Evolutionary conservation across 2,329 filamentous ascomycete species (phyloP).

Genomic region (Colletotrichum karsti): DNA sequence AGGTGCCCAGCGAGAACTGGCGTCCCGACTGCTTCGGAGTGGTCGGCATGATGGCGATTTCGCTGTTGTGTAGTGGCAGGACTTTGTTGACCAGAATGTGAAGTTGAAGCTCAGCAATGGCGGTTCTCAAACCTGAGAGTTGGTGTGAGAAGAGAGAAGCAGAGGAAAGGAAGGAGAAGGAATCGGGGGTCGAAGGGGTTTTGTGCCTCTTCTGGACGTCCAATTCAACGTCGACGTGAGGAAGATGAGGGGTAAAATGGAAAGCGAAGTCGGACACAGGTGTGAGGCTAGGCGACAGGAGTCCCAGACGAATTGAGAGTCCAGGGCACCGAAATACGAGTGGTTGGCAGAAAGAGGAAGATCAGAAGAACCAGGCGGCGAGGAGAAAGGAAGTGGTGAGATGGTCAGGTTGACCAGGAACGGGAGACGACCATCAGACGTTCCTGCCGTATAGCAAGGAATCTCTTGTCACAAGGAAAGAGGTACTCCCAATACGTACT

Average conservation of each 20-base stretch:
- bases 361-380: too few relatives aligned
- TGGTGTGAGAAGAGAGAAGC: not conserved
- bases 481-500: too few relatives aligned
- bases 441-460: too few relatives aligned
- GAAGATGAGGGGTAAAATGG: not conserved
- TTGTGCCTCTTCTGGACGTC: not conserved
- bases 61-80: too few relatives aligned
- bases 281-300: too few relatives aligned
- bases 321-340: too few relatives aligned
- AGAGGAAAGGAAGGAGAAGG: not conserved
- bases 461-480: too few relatives aligned
- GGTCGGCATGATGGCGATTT: constrained; percentile 1
- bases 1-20: constrained; percentile 54
- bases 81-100: too few relatives aligned
- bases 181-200: not conserved
- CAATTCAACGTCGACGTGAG: not conserved
- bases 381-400: not conserved
- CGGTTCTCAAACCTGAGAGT: not conserved
- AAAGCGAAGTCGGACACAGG: not conserved
- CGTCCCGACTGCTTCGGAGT: constrained; percentile 33
- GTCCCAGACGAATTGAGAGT: too few relatives aligned
- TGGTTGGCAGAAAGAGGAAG: too few relatives aligned
- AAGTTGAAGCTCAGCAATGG: not conserved
- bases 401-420: not conserved
- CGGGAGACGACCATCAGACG: not conserved